Evolutionary conservation across 2,329 filamentous ascomycete genomes (phyloP), one percentile per base, ranked within the genome.

Genomic region (Amesomyces nigricolor): DNA sequence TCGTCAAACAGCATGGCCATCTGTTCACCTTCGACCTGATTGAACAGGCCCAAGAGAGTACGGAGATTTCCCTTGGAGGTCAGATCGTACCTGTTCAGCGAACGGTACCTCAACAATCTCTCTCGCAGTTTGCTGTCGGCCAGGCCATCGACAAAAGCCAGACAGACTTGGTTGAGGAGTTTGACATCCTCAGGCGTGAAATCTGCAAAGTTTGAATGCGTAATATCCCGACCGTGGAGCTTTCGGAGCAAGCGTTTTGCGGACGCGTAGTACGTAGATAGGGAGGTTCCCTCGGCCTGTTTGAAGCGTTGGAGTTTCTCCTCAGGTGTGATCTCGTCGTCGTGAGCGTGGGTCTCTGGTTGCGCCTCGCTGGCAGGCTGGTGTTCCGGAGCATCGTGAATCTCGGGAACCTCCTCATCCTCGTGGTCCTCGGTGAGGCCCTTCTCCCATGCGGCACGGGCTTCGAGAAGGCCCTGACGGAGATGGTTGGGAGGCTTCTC

Each of bases 371-470:
- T 58, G 9, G 22, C 54, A 11, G 47, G 11, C 3, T 44, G 47
- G 16, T 29, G 16, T 11, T 61, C 65, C 4, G 51, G 13, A 5
- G 63, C 59, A 1, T 65, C 64, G 0, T 51, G 59, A 2, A 37
- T 19, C 6, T 65, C 64, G 0, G 49, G 59, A 2, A 32, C 22
- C 6, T 64, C 62, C 3, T 61, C 61, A 1, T 63, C 62, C 14
- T 40, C 29, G 22, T 67, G 70, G 16, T 72, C 72, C 2, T 70
- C 67, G 3, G 68, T 73, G 48, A 72, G 74, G 44, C 75, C 82
- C 44, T 71, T 78, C 60, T 92, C 88, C 87, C 88, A 92, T 64
- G 85, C 89, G 43, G 75, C 71, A 6, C 88, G 80, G 63, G 87
- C 86, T 35, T 83, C 78, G 4, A 80, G 65, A 5, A 95, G 76